Base-by-base conservation (phyloP, 2,329 filamentous ascomycete genomes). In the Colletotrichum sidae region DNA sequence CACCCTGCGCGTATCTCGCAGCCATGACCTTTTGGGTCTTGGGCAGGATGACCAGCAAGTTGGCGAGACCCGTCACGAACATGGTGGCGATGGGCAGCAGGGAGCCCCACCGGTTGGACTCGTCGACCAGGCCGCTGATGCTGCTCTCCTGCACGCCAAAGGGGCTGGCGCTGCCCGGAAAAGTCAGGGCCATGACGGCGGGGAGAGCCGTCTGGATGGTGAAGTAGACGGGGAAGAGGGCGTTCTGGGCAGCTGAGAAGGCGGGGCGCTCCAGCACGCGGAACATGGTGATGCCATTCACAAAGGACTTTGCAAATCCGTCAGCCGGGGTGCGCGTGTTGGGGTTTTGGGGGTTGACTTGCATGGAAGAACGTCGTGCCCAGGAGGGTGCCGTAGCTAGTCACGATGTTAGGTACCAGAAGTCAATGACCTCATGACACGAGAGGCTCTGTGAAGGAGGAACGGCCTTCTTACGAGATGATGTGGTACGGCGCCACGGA, bases 201-300 rank as follows among this genome's bases (percentile, higher is more conserved):
- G 96, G 93, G 1, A 95, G 81, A 6, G 85, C 84, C 4, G 93
- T 90, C 80, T 98, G 95, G 62, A 98, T 81, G 50, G 87, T 83
- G 77, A 98, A 98, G 83, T 97, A 99, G 72, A 93, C 85, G 39
- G 93, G 93, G 81, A 97, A 97, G 57, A 94, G 87, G 68, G 88
- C 88, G 69, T 88, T 85, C 79, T 97, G 95, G 38, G 97, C 86
- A 15, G 88, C 84, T 34, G 90, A 88, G 81, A 99, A 98, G 75
- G 93, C 88, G 0, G 92, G 88, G 34, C 93, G 88, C 34, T 93
- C 88, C 42, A 97, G 88, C 10, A 87, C 85, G 74, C 86, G 89
- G 84, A 91, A 97, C 72, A 93, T 89, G 60, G 94, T 83, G 56
- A 93, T 88, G 64, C 93, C 86, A 72, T 87, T 87, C 73, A 90